A percentile compares a stretch with the other conserved stretches of the same genome.
Evolutionary conservation across 2,329 filamentous ascomycete species (phyloP).

Genomic region (Meredithiella fracta): DNA sequence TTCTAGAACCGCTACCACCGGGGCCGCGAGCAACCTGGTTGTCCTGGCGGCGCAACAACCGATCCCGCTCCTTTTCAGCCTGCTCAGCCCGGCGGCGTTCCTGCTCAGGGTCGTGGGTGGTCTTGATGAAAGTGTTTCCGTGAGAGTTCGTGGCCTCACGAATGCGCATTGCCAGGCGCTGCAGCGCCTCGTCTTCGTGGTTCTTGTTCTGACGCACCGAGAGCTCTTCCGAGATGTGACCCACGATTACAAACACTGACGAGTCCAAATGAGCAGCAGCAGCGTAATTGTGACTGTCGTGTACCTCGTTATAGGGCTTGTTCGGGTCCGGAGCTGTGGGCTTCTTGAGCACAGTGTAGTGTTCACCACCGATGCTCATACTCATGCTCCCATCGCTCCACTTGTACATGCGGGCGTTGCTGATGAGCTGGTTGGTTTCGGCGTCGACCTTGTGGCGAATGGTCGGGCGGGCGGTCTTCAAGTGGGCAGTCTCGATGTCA

Average conservation of each 20-base stretch:
- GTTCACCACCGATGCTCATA: constrained; percentile 55
- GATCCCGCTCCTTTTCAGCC: constrained; percentile 57
- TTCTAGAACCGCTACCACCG: constrained; percentile 29
- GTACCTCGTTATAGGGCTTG: constrained; percentile 46
- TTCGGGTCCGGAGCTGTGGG: constrained; percentile 44
- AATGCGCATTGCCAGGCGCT: constrained; percentile 50
- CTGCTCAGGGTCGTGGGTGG: constrained; percentile 58
- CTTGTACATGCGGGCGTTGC: constrained; percentile 56
- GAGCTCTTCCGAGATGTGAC: constrained; percentile 60
- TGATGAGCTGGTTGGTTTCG: constrained; percentile 49
- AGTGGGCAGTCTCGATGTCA: constrained; percentile 35
- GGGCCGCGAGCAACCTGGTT: constrained; percentile 49
- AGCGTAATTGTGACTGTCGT: constrained; percentile 62
- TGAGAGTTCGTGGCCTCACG: constrained; percentile 42
- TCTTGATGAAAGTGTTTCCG: constrained; percentile 50
- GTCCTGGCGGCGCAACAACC: constrained; percentile 48
- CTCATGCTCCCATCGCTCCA: constrained; percentile 71
- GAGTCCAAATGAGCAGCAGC: constrained; percentile 53
- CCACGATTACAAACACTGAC: constrained; percentile 53
- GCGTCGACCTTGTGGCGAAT: constrained; percentile 54
- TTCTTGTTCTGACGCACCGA: constrained; percentile 50
- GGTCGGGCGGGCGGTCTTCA: constrained; percentile 45
- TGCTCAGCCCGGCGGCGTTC: constrained; percentile 57
- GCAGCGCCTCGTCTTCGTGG: constrained; percentile 54
- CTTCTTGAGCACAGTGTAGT: constrained; percentile 60